Evolutionary conservation across 345 rosid genomes (phyloP), one percentile per base, ranked within the genome.

Genomic region (Eucalyptus sp.): DNA sequence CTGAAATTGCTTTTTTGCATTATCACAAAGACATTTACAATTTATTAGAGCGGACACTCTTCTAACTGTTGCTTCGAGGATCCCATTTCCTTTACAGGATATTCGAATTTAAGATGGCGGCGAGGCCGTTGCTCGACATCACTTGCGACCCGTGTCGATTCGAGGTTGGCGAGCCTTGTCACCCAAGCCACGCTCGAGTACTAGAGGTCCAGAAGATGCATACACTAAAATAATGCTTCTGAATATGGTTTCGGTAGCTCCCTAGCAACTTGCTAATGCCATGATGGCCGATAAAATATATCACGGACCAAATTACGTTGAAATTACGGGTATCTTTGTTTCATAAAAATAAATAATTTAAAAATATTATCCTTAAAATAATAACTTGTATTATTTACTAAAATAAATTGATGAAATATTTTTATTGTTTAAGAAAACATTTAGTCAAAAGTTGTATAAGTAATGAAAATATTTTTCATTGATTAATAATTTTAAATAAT

Each of bases 361-460:
- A 58, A 58, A 58, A 10, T 25, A 58, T 25, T 58, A 25, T 58
- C 2, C 13, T 29, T 4, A 62, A 62, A 62, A 27, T 62, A 7
- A 62, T 62, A 29, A 11, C 8, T 60, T 27, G 2, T 33, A 33
- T 33, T 33, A 33, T 3, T 33, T 33, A 33, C 37, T 2, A 33
- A 33, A 33, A 33, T 33, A 7, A 62, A 62, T 27, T 56, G 0
- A 62, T 2, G 24, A 18, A 52, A 3, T 52, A 18, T 52, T 52
- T 52, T 52, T 7, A 52, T 52, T 52, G 56, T 52, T 52, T 18
- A 18, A 52, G 24, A 52, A 52, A 52, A 18, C 24, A 18, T 13
- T 27, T 60, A 27, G 33, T 11, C 68, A 60, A 5, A 2, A 62
- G 8, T 29, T 2, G 0, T 29, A 62, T 62, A 1, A 1, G 0